Evolutionary conservation across 305 asterid genomes (phyloP), one percentile per base, ranked within the genome.

Genomic region (Solanum aculeatissimum): DNA sequence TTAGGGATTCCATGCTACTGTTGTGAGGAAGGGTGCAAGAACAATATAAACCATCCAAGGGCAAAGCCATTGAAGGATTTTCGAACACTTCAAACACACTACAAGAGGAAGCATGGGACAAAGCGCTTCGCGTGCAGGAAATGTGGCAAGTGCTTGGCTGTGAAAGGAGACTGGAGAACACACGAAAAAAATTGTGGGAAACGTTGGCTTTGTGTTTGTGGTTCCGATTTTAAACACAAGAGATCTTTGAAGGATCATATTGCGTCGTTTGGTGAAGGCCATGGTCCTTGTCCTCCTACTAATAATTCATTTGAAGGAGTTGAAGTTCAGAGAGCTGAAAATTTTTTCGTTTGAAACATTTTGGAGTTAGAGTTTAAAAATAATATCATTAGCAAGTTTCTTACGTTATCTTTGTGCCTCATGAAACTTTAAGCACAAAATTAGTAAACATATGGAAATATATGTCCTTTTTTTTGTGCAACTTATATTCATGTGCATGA

Each of bases 131-230:
- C 7, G 9, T 77, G 82, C 1, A 27, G 97, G 90, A 95, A 95
- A 85, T 95, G 99, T 72, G 97, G 96, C 16, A 95, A 95, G 32
- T 91, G 97, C 0, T 92, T 95, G 21, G 99, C 99, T 0, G 99
- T 95, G n/a, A 90, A 98, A 32, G 99, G 99, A 0, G 98, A 95
- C 86, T 93, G 97, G 97, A 87, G 97, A 47, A 93, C 97, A 2
- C 97, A 92, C 57, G 95, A 92, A 90, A 92, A 95, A 87, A 95
- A 93, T 15, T 95, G 98, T 32, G 97, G 98, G 1, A 95, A 92
- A 91, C 97, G 94, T 35, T 95, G 98, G 98, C 93, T 92, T 23
- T 95, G 98, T 88, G 70, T 91, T 55, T 95, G 98, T 60, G 98
- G 97, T 3, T 95, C 97, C 0, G 97, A 95, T 81, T 93, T 95